These are phyloP conservation scores for Fusarium duplospermum DNA, from an alignment of 2,329 filamentous ascomycete genomes.

Conservation along the genomic window DNA sequence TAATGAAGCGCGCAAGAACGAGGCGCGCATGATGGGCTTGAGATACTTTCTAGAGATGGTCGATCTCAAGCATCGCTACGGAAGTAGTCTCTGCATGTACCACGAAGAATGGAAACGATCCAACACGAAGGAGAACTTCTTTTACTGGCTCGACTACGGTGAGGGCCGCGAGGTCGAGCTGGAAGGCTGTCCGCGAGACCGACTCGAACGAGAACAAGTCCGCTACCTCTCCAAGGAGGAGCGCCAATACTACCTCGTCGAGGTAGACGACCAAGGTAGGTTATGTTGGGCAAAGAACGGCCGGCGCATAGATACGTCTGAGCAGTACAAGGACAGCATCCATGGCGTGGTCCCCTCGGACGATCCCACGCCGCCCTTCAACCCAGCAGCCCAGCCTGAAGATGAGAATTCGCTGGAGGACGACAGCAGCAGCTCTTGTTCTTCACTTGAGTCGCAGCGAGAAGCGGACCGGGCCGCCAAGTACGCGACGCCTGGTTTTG, in stretches of 20 bases:
- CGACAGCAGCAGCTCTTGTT: slow-evolving; percentile 48
- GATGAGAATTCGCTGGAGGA: slow-evolving; percentile 18
- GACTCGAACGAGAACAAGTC: slow-evolving; percentile 81
- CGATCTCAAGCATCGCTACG: slow-evolving; percentile 87
- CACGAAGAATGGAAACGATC: slow-evolving; percentile 86
- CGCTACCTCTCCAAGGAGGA: slow-evolving; percentile 88
- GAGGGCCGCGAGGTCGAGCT: slow-evolving; percentile 78
- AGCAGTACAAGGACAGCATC: slow-evolving; percentile 81
- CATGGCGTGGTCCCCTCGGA: slow-evolving; percentile 75
- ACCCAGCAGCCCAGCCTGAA: slow-evolving; percentile 39
- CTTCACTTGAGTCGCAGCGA: slow-evolving; percentile 58
- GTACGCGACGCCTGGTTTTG: slow-evolving; percentile 73
- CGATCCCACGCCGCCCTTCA: slow-evolving; percentile 68
- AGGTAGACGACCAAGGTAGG: slow-evolving; percentile 77
- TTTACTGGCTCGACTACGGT: slow-evolving; percentile 91
- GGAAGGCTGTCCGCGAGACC: slow-evolving; percentile 76
- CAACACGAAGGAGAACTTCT: slow-evolving; percentile 87
- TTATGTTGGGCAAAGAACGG: slow-evolving; percentile 92
- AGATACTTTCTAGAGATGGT: slow-evolving; percentile 91
- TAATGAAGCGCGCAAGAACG: slow-evolving; percentile 69
- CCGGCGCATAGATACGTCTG: slow-evolving; percentile 79
- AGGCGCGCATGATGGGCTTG: slow-evolving; percentile 83
- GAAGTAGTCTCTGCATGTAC: slow-evolving; percentile 83
- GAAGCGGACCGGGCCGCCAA: slow-evolving; percentile 71
- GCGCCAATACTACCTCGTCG: slow-evolving; percentile 82